Evolutionary conservation across 1,284 basidiomycete species (phyloP).

Genomic region (Schizopora paradoxa): DNA sequence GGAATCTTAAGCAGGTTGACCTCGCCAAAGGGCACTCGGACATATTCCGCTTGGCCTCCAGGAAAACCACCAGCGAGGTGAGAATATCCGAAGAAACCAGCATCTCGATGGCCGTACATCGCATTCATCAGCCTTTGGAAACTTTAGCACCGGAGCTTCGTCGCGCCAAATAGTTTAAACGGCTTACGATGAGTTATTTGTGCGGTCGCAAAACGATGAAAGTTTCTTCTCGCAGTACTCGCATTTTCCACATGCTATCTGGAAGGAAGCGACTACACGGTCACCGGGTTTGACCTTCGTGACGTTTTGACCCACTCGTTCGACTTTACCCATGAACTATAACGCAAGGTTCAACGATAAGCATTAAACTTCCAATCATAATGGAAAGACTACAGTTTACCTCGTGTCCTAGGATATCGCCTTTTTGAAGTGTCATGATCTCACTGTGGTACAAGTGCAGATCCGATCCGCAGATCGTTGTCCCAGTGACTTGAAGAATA

Average conservation of each 20-base stretch:
- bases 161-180: not conserved
- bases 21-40: slow-evolving; percentile 64
- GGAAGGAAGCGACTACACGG: slow-evolving; percentile 72
- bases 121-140: slow-evolving; percentile 46
- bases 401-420: slow-evolving; percentile 76
- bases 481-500: slow-evolving; percentile 62
- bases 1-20: slow-evolving; percentile 71
- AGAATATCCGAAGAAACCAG: slow-evolving; percentile 72
- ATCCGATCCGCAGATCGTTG: slow-evolving; percentile 68
- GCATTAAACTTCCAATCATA: not conserved
- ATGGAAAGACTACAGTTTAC: slow-evolving; percentile 26
- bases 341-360: slow-evolving; percentile 1
- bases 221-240: slow-evolving; percentile 68
- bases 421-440: slow-evolving; percentile 62
- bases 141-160: slow-evolving; percentile 4
- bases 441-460: slow-evolving; percentile 63
- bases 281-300: slow-evolving; percentile 56
- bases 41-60: slow-evolving; percentile 66
- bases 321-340: slow-evolving; percentile 67
- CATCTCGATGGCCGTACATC: slow-evolving; percentile 66
- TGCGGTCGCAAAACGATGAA: slow-evolving; percentile 67
- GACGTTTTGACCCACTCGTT: slow-evolving; percentile 59
- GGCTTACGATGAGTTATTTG: slow-evolving; percentile 59
- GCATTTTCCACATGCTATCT: slow-evolving; percentile 75
- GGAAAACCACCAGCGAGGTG: slow-evolving; percentile 73